These are phyloP conservation scores for Fusarium poae DNA, from an alignment of 2,329 filamentous ascomycete species.

Conservation along the genomic window DNA sequence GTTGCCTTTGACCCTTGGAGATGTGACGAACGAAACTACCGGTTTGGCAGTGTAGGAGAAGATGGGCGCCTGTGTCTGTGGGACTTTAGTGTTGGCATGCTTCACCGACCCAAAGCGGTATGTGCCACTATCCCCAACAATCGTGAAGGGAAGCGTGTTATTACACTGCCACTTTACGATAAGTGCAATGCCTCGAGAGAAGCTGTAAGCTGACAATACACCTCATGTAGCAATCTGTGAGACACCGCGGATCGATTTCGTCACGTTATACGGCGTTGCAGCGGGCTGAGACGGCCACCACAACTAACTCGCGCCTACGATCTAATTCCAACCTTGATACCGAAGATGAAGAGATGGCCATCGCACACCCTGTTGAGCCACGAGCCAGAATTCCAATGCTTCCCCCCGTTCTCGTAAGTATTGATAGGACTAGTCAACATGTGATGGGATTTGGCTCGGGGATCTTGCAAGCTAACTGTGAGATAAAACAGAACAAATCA, in stretches of 20 bases:
- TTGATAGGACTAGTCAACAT: neutral
- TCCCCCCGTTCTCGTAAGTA: constrained; percentile 86
- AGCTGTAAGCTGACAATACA: constrained; percentile 28
- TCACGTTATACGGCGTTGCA: constrained; percentile 64
- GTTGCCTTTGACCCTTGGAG: constrained; percentile 98
- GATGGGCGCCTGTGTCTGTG: constrained; percentile 91
- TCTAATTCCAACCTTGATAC: constrained; percentile 77
- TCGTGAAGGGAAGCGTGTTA: neutral
- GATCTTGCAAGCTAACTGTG: constrained; percentile 32
- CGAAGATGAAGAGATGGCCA: constrained; percentile 67
- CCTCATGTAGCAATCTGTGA: constrained; percentile 41
- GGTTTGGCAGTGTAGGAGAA: constrained; percentile 95
- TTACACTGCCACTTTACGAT: neutral
- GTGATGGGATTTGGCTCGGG: constrained; percentile 4
- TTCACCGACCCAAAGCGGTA: constrained; percentile 89
- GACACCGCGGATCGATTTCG: constrained; percentile 66
- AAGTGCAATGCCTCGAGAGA: neutral
- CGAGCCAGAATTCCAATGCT: constrained; percentile 85
- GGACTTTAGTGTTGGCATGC: constrained; percentile 98
- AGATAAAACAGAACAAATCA: constrained; percentile 73
- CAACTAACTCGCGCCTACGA: constrained; percentile 69
- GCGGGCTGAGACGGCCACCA: constrained; percentile 73
- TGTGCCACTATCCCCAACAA: constrained; percentile 53
- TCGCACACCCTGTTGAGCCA: constrained; percentile 87
- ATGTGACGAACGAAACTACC: constrained; percentile 94